phyloP scores from a whole-genome alignment of 2,329 filamentous ascomycete genomes.

The Nemania bipapillata region DNA sequence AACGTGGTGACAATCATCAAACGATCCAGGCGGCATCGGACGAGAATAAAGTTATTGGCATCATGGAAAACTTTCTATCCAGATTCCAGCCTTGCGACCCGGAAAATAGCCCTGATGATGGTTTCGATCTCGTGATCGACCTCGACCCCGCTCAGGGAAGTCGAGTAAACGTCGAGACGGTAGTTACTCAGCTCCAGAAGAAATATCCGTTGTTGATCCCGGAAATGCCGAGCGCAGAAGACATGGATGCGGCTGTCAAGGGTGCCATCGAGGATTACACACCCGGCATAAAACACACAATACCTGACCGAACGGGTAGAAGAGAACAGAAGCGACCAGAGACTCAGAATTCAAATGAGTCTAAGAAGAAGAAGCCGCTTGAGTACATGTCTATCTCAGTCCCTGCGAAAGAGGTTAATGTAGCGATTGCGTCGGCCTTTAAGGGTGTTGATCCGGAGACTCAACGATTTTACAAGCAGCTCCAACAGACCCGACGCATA shows the following conservation, averaged over 20 bases:
- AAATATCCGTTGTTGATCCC: conserved; percentile 80
- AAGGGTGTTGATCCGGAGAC: conserved; percentile 61
- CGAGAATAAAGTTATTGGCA: conserved; percentile 77
- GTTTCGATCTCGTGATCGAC: conserved; percentile 86
- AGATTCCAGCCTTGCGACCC: conserved; percentile 83
- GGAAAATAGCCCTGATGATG: conserved; percentile 75
- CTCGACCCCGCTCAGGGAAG: conserved; percentile 82
- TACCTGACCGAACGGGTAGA: conserved; percentile 67
- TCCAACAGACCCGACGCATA: conserved; percentile 78
- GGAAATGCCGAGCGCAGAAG: conserved; percentile 74
- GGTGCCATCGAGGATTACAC: conserved; percentile 79
- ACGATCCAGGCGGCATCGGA: conserved; percentile 89
- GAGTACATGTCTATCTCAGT: conserved; percentile 69
- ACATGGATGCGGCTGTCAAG: conserved; percentile 82
- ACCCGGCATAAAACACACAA: conserved; percentile 78
- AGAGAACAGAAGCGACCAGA: conserved; percentile 60
- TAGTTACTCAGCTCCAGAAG: conserved; percentile 76
- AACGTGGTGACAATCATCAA: conserved; percentile 94
- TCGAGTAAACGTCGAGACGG: conserved; percentile 83
- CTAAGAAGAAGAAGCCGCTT: conserved; percentile 60
- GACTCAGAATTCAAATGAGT: conserved; percentile 49
- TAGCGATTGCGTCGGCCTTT: conserved; percentile 77
- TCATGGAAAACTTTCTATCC: conserved; percentile 93
- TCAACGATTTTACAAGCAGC: conserved; percentile 77
- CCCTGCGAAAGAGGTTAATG: conserved; percentile 56